A percentile compares a stretch with the other conserved stretches of the same genome.
Conservation (phyloP, 192 early-diverging fungal genomes). For the Phlyctochytrium planicorne region DNA sequence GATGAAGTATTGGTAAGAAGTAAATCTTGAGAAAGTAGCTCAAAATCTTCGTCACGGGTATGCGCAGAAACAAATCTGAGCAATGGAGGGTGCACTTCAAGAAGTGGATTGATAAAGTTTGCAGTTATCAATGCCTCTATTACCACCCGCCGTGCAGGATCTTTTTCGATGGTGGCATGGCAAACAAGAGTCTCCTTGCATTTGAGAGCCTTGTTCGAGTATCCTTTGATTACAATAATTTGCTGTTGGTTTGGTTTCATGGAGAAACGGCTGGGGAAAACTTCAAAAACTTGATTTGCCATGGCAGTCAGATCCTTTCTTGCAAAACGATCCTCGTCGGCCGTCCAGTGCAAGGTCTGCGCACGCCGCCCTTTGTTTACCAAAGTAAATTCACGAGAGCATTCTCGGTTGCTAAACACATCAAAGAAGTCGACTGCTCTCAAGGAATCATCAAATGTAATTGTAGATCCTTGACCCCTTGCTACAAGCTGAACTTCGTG, state of each 20-base stretch:
- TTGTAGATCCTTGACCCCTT: constrained; percentile 53
- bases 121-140: constrained; percentile 42
- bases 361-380: constrained; percentile 51
- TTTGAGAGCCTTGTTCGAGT: constrained; percentile 37
- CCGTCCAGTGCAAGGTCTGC: constrained; percentile 50
- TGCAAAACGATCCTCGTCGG: constrained; percentile 31
- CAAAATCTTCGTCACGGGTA: constrained; percentile 41
- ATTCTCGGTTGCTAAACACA: constrained; percentile 60
- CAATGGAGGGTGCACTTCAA: constrained; percentile 37
- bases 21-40: constrained; percentile 36
- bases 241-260: constrained; percentile 48
- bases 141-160: constrained; percentile 46
- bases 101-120: constrained; percentile 57
- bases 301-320: constrained; percentile 21
- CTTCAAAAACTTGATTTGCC: constrained; percentile 35
- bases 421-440: constrained; percentile 47
- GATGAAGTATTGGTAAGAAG: constrained; percentile 47
- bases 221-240: constrained; percentile 46
- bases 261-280: constrained; percentile 49
- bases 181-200: constrained; percentile 47
- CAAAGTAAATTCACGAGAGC: constrained; percentile 43
- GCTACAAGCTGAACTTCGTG: constrained; percentile 56
- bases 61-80: constrained; percentile 50
- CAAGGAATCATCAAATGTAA: constrained; percentile 50
- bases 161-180: constrained; percentile 51